phyloP scores from a whole-genome alignment of 345 rosid genomes.

The Psidium guajava region DNA sequence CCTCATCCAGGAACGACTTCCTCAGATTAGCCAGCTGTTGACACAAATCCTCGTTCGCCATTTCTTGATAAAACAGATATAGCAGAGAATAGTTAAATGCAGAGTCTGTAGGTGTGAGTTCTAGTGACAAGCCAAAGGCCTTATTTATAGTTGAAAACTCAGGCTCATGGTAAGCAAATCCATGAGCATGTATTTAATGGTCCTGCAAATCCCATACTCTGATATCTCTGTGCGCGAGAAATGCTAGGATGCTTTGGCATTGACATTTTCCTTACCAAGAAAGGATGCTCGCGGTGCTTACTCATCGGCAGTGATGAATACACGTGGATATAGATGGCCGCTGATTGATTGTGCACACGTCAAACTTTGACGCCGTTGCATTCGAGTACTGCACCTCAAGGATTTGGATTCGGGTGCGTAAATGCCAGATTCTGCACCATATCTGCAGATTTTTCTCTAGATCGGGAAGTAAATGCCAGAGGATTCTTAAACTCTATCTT shows the following conservation, averaged over 20 bases:
- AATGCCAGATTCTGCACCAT: background rate
- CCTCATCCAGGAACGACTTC: constrained; percentile 18
- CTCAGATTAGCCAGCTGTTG: constrained; percentile 3
- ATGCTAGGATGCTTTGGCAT: background rate
- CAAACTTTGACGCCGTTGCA: background rate
- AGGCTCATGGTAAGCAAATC: background rate
- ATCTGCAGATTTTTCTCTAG: background rate
- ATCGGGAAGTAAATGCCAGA: background rate
- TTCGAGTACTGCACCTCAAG: background rate
- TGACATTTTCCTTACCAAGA: background rate
- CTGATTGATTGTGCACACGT: background rate
- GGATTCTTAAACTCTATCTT: background rate
- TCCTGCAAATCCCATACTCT: background rate
- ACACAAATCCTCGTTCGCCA: background rate
- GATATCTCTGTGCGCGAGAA: background rate
- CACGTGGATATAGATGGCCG: background rate
- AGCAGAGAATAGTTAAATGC: background rate
- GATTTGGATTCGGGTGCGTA: background rate
- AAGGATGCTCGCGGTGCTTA: background rate
- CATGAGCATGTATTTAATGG: background rate
- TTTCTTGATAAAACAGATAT: background rate
- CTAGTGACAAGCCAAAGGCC: background rate
- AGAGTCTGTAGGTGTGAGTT: background rate
- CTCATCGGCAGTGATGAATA: background rate
- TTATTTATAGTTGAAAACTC: background rate